Conservation (phyloP, 2,329 filamentous ascomycete genomes). For the Parafenestella ontariensis region DNA sequence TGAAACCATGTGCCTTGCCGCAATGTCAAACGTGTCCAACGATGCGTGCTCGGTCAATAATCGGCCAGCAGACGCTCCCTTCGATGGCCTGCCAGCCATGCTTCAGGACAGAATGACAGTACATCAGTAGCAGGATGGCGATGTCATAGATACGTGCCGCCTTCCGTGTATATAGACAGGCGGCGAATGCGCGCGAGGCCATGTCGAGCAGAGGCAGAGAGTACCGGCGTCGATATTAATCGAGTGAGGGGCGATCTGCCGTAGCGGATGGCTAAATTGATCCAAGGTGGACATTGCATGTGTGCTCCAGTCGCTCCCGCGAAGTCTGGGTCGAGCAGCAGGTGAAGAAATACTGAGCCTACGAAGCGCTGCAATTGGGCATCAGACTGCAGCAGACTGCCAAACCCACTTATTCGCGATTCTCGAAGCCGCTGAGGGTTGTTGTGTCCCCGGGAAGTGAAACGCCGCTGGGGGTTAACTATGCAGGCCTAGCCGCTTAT, state of each 20-base stretch:
- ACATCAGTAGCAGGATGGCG: not conserved
- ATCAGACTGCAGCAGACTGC: slow-evolving; percentile 9
- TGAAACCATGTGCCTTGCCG: not conserved
- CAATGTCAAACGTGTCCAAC: not conserved
- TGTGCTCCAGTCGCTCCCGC: slow-evolving; percentile 7
- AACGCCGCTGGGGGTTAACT: slow-evolving; percentile 28
- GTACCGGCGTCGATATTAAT: no score
- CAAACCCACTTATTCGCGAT: slow-evolving; percentile 15
- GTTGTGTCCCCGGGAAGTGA: slow-evolving; percentile 35
- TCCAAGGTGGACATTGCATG: no score
- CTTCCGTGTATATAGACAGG: slow-evolving; percentile 3
- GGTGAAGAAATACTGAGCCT: not conserved
- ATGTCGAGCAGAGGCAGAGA: slow-evolving; percentile 5
- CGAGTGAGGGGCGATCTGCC: slow-evolving; percentile 27
- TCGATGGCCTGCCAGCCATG: not conserved
- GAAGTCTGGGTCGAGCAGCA: no score
- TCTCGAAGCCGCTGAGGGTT: slow-evolving; percentile 11
- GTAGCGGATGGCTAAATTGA: slow-evolving; percentile 30
- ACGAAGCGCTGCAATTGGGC: slow-evolving; percentile 10
- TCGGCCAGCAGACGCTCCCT: not conserved
- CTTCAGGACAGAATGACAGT: not conserved
- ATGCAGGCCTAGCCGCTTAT: slow-evolving; percentile 5
- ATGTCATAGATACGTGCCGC: slow-evolving; percentile 14
- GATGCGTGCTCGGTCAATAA: not conserved
- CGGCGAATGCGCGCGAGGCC: slow-evolving; percentile 3